Evolutionary conservation across 176 grass and related monocot species (phyloP).

Genomic region (sorghum (Sorghum bicolor)): DNA sequence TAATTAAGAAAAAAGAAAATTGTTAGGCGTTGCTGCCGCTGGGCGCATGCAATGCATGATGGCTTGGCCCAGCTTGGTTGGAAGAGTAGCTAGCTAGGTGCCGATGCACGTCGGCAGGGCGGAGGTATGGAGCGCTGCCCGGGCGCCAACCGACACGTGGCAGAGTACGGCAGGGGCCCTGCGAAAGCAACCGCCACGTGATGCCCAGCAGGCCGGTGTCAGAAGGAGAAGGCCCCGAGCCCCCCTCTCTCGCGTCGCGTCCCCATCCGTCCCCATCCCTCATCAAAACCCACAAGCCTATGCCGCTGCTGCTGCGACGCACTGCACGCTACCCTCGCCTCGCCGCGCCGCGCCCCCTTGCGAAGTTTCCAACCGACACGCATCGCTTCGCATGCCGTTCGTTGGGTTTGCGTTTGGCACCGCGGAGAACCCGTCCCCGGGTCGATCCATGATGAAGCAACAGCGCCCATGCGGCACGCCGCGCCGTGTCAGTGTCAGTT

Average conservation of each 20-base stretch:
- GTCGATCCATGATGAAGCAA: not conserved
- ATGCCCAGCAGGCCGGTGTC: constrained; percentile 60
- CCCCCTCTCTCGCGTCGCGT: not conserved
- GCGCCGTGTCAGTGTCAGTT: not conserved
- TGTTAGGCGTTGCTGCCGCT: too few species aligned
- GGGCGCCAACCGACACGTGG: constrained; percentile 58
- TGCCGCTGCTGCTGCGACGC: not conserved
- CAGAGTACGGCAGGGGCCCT: constrained; percentile 50
- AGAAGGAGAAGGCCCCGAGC: constrained; percentile 45
- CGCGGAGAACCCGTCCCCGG: not conserved
- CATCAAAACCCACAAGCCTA: not conserved
- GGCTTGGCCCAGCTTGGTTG: constrained; percentile 3
- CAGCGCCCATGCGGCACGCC: not conserved
- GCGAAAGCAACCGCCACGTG: constrained; percentile 70
- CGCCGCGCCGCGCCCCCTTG: not conserved
- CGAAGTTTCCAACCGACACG: constrained; percentile 83
- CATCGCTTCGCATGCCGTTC: not conserved
- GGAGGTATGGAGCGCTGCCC: constrained; percentile 33
- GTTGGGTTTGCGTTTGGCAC: not conserved
- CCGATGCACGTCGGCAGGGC: constrained; percentile 39
- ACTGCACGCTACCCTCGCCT: constrained; percentile 1
- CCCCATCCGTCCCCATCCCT: not conserved
- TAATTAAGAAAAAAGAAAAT: too few species aligned
- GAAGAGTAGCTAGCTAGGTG: not conserved
- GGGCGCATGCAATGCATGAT: not conserved